Evolutionary conservation across 805 yeast genomes (phyloP).

Genomic region (Candida broadrunensis): DNA sequence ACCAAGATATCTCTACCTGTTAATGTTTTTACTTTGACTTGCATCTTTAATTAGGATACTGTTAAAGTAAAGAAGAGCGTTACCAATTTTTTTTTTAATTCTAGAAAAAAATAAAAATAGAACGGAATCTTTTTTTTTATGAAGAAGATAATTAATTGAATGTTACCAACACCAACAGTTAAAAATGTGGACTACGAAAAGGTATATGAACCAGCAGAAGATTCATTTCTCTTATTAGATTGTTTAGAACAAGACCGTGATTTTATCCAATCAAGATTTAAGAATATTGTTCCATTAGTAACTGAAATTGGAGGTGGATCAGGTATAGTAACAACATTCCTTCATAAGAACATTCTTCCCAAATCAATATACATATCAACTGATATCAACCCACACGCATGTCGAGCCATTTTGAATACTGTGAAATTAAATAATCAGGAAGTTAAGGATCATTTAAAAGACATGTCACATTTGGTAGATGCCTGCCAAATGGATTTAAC

Average conservation of each 20-base stretch:
- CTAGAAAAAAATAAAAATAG: too few species aligned
- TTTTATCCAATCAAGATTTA: conserved; percentile 22
- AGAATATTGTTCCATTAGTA: conserved; percentile 46
- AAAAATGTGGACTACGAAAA: conserved; percentile 54
- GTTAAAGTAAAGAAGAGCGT: background rate
- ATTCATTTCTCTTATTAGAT: conserved; percentile 81
- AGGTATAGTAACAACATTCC: conserved; percentile 81
- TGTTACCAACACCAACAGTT: conserved; percentile 80
- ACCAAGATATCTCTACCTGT: conserved; percentile 82
- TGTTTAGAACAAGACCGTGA: conserved; percentile 61
- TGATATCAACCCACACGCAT: conserved; percentile 80
- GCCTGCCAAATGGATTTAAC: conserved; percentile 57
- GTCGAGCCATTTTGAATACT: conserved; percentile 38
- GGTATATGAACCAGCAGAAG: conserved; percentile 95
- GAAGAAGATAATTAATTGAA: conserved; percentile 19
- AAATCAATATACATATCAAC: conserved; percentile 59
- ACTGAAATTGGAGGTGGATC: conserved; percentile 91
- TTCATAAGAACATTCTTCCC: conserved; percentile 55
- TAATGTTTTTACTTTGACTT: conserved; percentile 70
- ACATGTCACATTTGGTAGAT: conserved; percentile 14
- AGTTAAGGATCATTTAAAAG: conserved; percentile 1
- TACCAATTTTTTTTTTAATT: too few species aligned
- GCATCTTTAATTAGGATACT: conserved; percentile 36
- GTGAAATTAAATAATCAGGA: conserved; percentile 15
- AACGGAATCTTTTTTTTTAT: too few species aligned